Base-by-base conservation (phyloP, 805 yeast species). In the Clavispora asparagi region DNA sequence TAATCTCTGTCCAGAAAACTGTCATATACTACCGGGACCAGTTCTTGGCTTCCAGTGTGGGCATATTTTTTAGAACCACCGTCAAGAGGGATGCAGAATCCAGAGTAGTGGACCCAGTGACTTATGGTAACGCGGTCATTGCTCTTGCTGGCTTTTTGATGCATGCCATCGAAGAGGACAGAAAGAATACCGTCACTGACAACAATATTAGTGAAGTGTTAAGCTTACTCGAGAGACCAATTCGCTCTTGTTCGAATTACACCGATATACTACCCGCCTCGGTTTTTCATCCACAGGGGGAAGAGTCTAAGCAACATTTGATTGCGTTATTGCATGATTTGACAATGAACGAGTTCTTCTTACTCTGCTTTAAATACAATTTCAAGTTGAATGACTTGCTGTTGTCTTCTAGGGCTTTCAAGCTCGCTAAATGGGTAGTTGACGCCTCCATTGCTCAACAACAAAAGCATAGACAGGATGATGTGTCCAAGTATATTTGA, bases 351-450 rank as follows among this genome's bases (percentile, higher is more conserved):
- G 82, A 82, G 43, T 85, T 84, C 58, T 77, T 79, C 57, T 81
- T 81, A 49, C 71, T 85, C 39, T 83, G 86, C 28, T 67, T 85
- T 32, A 76, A 77, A 54, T 85, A 82, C 61, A 83, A 83, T 58
- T 76, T 71, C 37, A 72, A 80, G 40, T 64, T 86, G 49, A 83
- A 83, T 58, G 90, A 84, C 55, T 74, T 85, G 52, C 73, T 79
- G 25, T 66, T 86, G 39, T 74, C 79, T 43, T 78, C 84, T 4
- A 79, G 80, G 40, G 86, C 85, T 6, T 79, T 79, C 56, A 79
- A 78, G 51, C 68, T 85, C 51, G 88, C 88, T 14, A 82, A 83
- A 57, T 81, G 87, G 83, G 85, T 85, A 26, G 73, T 83, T 46
- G 90, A 84, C 53, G 75, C 75, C 28, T 84, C 84, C 13, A 68